Evolutionary conservation across 2,329 filamentous ascomycete species (phyloP).

Genomic region (Trichoderma polysporum): DNA sequence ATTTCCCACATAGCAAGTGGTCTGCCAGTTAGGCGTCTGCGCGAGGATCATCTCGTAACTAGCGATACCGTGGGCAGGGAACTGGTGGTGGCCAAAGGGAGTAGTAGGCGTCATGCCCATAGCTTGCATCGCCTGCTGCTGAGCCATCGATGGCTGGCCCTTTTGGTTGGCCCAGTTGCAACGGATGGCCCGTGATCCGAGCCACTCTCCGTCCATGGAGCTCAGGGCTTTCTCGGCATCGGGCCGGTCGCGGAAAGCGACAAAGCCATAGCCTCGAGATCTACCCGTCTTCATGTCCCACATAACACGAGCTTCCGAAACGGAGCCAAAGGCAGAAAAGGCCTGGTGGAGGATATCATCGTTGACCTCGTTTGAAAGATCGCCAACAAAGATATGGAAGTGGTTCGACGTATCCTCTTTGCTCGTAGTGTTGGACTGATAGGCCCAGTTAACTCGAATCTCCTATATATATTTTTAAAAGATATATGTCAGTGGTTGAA

Average conservation of each 20-base stretch:
- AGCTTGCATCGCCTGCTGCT: constrained; percentile 93
- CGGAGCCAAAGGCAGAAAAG: constrained; percentile 91
- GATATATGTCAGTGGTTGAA: neutral
- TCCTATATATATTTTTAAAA: constrained; percentile 60
- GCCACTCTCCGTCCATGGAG: constrained; percentile 99
- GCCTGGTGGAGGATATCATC: constrained; percentile 92
- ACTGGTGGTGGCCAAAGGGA: constrained; percentile 94
- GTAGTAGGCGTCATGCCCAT: constrained; percentile 99
- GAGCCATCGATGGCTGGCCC: constrained; percentile 97
- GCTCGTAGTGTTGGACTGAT: constrained; percentile 89
- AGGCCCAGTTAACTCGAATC: constrained; percentile 99
- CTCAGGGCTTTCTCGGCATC: constrained; percentile 96
- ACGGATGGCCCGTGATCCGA: constrained; percentile 94
- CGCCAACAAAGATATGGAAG: constrained; percentile 98
- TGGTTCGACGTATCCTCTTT: constrained; percentile 98
- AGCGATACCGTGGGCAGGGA: constrained; percentile 93
- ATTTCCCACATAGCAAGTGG: constrained; percentile 96
- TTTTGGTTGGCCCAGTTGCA: constrained; percentile 99
- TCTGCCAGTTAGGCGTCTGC: constrained; percentile 97
- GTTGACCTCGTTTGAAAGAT: constrained; percentile 97
- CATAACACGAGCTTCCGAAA: constrained; percentile 98
- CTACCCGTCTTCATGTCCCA: constrained; percentile 99
- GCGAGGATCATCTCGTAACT: constrained; percentile 96
- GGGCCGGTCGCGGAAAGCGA: constrained; percentile 89
- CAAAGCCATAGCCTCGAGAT: constrained; percentile 95